Base-by-base conservation (phyloP, 768 basidiomycete genomes). In the Zangia roseola region DNA sequence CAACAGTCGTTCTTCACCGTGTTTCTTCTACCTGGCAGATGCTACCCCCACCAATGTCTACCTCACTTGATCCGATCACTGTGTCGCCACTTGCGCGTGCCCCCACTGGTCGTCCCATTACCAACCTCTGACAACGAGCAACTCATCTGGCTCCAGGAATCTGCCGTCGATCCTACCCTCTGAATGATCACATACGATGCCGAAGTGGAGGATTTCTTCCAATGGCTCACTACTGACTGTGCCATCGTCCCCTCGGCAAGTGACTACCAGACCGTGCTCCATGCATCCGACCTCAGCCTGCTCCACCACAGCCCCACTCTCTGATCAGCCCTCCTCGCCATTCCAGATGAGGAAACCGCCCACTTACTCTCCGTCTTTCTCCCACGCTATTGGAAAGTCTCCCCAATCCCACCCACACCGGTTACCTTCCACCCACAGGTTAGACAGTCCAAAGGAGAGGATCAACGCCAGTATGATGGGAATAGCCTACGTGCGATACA, bases 321-420 rank as follows among this genome's bases (percentile, higher is more conserved):
- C 34, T 62, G 68, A 14, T 76, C 79, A 10, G 77, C 76, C 1
- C 68, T 88, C 16, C 52, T 88, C 38, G 75, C 81, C 1, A 61
- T 86, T 26, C 44, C 56, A 8, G 68, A 71, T 26, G 56, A 61
- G 0, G 64, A 62, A 6, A 63, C 71, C 24, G 78, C 76, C 39
- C 61, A 62, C 40, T 63, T 63, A 19, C 71, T 93, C 53, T 84
- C 88, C 54, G 74, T 73, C 10, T 58, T 80, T 53, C 73, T 91
- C n/a, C 91, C 89, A 1, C 75, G 73, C 13, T 85, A 81, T 70
- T 88, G 88, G 80, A 88, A 82, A 53, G 78, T 86, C 8, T 80
- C 79, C 14, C 71, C 82, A 2, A 68, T 94, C 10, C 83, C 88
- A 3, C 40, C 62, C 5, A 51, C 56, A 1, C 81, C 86, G 10